These are phyloP conservation scores for Cladosporium sp. DNA, from an alignment of 2,329 filamentous ascomycete genomes.

Conservation along the genomic window DNA sequence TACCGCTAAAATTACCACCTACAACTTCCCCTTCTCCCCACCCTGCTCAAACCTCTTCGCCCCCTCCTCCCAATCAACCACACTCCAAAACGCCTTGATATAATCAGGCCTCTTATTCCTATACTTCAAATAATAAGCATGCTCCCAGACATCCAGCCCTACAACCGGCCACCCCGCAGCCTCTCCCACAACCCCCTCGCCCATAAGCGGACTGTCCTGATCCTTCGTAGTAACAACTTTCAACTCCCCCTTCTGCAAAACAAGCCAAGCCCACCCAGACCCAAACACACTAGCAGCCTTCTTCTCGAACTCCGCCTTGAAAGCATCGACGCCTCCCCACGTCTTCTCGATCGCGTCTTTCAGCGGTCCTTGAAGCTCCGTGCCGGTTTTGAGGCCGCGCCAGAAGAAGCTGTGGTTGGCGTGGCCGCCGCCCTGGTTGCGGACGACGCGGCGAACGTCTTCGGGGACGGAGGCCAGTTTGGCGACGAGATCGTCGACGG, in stretches of 20 bases:
- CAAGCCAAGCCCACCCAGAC: constrained; percentile 86
- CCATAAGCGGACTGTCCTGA: constrained; percentile 62
- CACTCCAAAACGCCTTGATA: constrained; percentile 74
- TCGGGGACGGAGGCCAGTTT: constrained; percentile 40
- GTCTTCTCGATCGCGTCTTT: constrained; percentile 61
- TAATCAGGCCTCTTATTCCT: constrained; percentile 75
- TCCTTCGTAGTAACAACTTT: constrained; percentile 82
- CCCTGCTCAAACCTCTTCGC: constrained; percentile 59
- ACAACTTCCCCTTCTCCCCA: constrained; percentile 5
- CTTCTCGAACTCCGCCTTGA: constrained; percentile 66
- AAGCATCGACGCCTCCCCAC: constrained; percentile 70
- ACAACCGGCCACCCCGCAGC: constrained; percentile 59
- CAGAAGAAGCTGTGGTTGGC: constrained; percentile 94
- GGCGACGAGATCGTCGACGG: constrained; percentile 56
- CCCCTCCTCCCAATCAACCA: constrained; percentile 75
- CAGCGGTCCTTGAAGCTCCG: constrained; percentile 60
- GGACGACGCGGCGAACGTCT: constrained; percentile 61
- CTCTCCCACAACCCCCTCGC: constrained; percentile 23
- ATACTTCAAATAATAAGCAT: constrained; percentile 88
- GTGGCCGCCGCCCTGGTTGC: constrained; percentile 77
- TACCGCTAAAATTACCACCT: not conserved
- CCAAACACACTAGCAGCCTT: constrained; percentile 74
- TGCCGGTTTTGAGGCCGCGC: constrained; percentile 69
- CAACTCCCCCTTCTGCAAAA: constrained; percentile 40
- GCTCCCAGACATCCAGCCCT: constrained; percentile 90